Evolutionary conservation across 106 monocot species (phyloP).

Genomic region (Ottelia alismoides): DNA sequence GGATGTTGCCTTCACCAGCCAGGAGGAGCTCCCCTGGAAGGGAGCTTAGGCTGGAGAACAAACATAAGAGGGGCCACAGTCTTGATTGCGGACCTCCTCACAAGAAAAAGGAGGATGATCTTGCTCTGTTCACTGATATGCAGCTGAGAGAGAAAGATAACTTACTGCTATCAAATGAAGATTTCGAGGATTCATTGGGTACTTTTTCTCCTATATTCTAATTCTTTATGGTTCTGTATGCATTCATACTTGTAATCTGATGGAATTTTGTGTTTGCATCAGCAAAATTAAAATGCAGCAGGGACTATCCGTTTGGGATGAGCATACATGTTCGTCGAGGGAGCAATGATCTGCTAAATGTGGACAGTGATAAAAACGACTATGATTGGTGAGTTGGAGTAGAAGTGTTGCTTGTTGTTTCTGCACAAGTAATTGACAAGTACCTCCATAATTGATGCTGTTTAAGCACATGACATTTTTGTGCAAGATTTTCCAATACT

Average conservation of each 20-base stretch:
- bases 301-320: constrained; percentile 50
- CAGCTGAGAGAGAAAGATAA: constrained; percentile 55
- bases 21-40: constrained; percentile 48
- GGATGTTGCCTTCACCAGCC: constrained; percentile 82
- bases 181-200: constrained; percentile 84
- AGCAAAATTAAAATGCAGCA: constrained; percentile 51
- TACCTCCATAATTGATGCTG: too few relatives aligned
- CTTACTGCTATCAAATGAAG: constrained; percentile 72
- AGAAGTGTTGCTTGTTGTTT: too few relatives aligned
- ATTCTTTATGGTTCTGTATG: too few relatives aligned
- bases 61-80: constrained; percentile 53
- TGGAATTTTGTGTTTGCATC: constrained; percentile 2
- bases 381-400: constrained; percentile 94
- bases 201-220: too few relatives aligned
- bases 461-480: too few relatives aligned
- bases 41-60: constrained; percentile 31
- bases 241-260: too few relatives aligned
- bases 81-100: constrained; percentile 33
- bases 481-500: too few relatives aligned
- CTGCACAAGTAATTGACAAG: too few relatives aligned
- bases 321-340: constrained; percentile 41
- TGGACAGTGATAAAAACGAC: constrained; percentile 68
- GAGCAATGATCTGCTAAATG: constrained; percentile 55
- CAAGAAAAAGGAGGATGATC: constrained; percentile 73
- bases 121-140: constrained; percentile 73